These are phyloP conservation scores for Rasamsonia emersonii DNA, from an alignment of 2,329 filamentous ascomycete genomes.

Conservation along the genomic window DNA sequence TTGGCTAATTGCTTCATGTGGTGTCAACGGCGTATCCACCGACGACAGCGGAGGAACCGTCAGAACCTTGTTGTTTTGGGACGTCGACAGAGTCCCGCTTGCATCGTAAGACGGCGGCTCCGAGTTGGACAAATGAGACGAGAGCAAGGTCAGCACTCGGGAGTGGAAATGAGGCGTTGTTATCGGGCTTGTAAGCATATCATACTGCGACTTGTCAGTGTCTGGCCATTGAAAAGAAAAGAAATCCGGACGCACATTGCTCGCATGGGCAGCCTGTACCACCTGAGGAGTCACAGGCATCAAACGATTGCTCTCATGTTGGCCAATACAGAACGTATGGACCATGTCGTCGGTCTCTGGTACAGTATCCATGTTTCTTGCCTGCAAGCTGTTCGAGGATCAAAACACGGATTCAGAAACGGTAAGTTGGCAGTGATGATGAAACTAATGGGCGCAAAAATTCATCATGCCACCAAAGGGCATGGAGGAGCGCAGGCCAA, in stretches of 20 bases:
- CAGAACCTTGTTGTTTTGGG: conserved; percentile 32
- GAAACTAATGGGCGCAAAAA: too few species aligned
- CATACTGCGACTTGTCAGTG: conserved; percentile 43
- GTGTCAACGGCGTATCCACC: conserved; percentile 56
- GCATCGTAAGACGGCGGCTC: conserved; percentile 26
- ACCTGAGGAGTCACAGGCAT: conserved; percentile 42
- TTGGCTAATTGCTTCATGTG: conserved; percentile 71
- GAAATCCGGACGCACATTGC: conserved; percentile 37
- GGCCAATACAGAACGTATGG: conserved; percentile 51
- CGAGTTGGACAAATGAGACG: conserved; percentile 41
- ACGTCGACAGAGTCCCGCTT: conserved; percentile 30
- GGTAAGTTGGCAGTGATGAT: too few species aligned
- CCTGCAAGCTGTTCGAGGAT: conserved; percentile 2
- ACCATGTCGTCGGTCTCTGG: conserved; percentile 24
- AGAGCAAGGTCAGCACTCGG: conserved; percentile 46
- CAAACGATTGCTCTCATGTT: conserved; percentile 50
- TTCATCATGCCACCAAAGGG: too few species aligned
- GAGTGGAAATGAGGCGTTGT: conserved; percentile 54
- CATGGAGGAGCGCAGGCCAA: too few species aligned
- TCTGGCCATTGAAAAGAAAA: conserved; percentile 4
- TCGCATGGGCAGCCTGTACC: conserved; percentile 48
- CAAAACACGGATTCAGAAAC: neutral
- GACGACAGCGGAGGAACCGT: conserved; percentile 33
- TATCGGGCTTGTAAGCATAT: conserved; percentile 55
- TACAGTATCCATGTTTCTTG: conserved; percentile 23